Evolutionary conservation across 768 basidiomycete genomes (phyloP).

Genomic region (Mrakia frigida): DNA sequence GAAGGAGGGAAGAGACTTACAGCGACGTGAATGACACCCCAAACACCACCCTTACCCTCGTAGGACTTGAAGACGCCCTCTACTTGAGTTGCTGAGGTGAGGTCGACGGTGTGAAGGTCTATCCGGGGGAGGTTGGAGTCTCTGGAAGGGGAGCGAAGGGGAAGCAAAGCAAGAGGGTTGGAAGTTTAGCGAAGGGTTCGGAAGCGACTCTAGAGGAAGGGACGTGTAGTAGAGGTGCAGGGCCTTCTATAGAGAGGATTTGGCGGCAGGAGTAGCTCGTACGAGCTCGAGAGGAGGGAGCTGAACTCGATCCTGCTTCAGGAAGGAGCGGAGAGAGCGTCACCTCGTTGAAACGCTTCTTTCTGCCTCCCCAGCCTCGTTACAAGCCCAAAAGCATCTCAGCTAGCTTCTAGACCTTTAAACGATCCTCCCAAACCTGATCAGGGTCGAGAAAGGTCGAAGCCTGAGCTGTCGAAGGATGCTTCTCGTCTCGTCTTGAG

Average conservation of each 20-base stretch:
- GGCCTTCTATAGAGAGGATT: neutral
- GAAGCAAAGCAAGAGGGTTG: neutral
- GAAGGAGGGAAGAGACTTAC: conserved; percentile 51
- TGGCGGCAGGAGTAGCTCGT: neutral
- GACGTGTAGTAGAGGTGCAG: neutral
- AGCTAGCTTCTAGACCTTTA: neutral
- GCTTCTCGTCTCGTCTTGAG: neutral
- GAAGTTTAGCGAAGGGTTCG: neutral
- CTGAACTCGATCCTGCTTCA: no score
- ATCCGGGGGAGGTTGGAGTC: conserved; percentile 45
- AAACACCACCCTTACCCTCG: conserved; percentile 74
- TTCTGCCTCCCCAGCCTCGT: neutral
- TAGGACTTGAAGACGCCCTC: conserved; percentile 75
- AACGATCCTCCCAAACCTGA: neutral
- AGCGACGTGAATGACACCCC: conserved; percentile 94
- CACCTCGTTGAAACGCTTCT: neutral
- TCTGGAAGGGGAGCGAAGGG: neutral
- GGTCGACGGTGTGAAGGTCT: conserved; percentile 64
- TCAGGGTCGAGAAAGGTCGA: neutral
- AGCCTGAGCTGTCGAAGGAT: neutral
- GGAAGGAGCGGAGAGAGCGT: neutral
- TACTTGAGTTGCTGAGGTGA: conserved; percentile 67
- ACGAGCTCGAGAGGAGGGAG: neutral
- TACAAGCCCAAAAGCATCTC: no score
- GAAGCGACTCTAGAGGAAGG: neutral